A percentile compares a stretch with the other conserved stretches of the same genome.
phyloP scores from a whole-genome alignment of 2,329 filamentous ascomycete genomes.

The Chaetomiaceae sp. region DNA sequence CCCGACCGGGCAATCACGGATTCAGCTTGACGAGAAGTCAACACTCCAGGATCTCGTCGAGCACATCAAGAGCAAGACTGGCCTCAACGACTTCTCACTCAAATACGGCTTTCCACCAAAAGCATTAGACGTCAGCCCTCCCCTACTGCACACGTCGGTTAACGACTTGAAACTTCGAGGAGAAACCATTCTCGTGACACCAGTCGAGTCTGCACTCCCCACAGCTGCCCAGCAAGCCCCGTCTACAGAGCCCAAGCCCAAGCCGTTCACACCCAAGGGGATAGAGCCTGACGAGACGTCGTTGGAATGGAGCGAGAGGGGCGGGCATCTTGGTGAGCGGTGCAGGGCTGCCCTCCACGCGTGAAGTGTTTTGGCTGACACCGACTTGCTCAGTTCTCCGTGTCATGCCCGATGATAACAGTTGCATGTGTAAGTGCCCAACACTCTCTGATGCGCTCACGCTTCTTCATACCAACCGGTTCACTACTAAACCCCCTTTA shows the following conservation, averaged over 20 bases:
- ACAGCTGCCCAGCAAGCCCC: conserved; percentile 11
- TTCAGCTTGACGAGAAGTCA: conserved; percentile 63
- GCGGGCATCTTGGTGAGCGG: conserved; percentile 45
- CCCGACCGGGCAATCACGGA: conserved; percentile 63
- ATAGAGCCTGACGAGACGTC: conserved; percentile 38
- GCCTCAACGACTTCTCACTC: conserved; percentile 61
- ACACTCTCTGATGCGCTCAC: neutral
- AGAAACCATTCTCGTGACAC: conserved; percentile 46
- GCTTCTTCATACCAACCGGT: neutral
- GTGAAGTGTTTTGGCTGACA: conserved; percentile 18
- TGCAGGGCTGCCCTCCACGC: conserved; percentile 18
- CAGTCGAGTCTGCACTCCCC: conserved; percentile 29
- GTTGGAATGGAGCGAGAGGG: conserved; percentile 43
- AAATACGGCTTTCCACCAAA: conserved; percentile 83
- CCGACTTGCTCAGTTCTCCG: conserved; percentile 61
- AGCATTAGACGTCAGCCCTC: conserved; percentile 51
- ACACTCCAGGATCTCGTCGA: conserved; percentile 56
- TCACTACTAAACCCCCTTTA: too few species aligned
- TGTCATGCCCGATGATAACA: conserved; percentile 96
- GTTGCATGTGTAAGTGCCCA: conserved; percentile 59
- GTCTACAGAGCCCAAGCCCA: conserved; percentile 15
- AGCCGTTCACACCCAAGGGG: conserved; percentile 28
- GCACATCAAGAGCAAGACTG: conserved; percentile 57
- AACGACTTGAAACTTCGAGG: conserved; percentile 42
- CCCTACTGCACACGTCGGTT: conserved; percentile 42